phyloP scores from a whole-genome alignment of 106 monocot species.

The Triglochin maritima region DNA sequence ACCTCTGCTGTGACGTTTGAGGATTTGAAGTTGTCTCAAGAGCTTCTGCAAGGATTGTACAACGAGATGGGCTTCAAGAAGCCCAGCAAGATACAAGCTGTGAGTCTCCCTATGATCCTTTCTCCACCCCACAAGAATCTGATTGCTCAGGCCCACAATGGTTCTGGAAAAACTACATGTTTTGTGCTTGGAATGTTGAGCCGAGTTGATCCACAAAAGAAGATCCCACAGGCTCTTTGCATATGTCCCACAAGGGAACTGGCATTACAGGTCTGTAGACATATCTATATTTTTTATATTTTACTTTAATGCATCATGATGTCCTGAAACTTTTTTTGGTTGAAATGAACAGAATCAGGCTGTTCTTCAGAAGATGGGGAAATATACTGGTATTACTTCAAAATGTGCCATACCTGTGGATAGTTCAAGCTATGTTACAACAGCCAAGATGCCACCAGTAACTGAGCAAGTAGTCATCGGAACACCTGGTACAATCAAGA shows the following conservation, averaged over 20 bases:
- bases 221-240: constrained; percentile 74
- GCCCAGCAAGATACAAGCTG: constrained; percentile 92
- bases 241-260: constrained; percentile 90
- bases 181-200: constrained; percentile 97
- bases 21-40: constrained; percentile 59
- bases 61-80: constrained; percentile 78
- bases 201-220: constrained; percentile 57
- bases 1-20: constrained; percentile 67
- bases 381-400: constrained; percentile 76
- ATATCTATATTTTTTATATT: background rate
- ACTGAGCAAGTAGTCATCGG: constrained; percentile 95
- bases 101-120: constrained; percentile 91
- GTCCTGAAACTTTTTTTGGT: background rate
- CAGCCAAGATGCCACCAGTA: constrained; percentile 42
- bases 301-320: background rate
- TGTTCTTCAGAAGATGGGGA: constrained; percentile 81
- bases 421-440: constrained; percentile 42
- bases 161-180: constrained; percentile 92
- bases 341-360: constrained; percentile 48
- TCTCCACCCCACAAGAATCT: constrained; percentile 80
- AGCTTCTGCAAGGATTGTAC: constrained; percentile 73
- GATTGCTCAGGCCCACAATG: constrained; percentile 95
- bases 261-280: constrained; percentile 43
- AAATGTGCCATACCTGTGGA: constrained; percentile 68
- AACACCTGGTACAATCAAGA: constrained; percentile 91